Evolutionary conservation across 225 moss, liverwort and hornwort species (phyloP), one percentile per base, ranked within the genome.

Genomic region (Pseudisothecium myosuroides): DNA sequence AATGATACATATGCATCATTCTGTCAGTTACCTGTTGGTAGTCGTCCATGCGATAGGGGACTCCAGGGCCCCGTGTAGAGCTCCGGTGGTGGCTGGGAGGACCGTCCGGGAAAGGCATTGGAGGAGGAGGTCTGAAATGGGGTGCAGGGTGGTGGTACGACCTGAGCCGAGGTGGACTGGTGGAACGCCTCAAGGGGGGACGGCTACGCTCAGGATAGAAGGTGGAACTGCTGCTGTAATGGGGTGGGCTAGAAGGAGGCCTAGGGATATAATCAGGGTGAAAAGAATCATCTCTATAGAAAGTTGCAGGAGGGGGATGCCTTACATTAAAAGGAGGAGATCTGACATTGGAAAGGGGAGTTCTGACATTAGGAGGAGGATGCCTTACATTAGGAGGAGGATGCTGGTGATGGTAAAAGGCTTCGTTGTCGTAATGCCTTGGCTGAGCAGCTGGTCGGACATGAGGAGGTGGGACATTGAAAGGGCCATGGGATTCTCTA

Each of bases 161-260:
- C 73, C 90, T 86, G 56, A 86, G 85, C 28, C 90, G 89, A 19
- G 92, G 92, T 17, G 92, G 92, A 82, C 92, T 92, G 9, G 91
- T 92, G 76, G 92, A 89, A 68, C 39, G 90, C 83, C 90, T 62
- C 86, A 83, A 52, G 67, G 64, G 21, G 43, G 85, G 85, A 61
- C 78, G 82, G 24, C 67, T 85, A 11, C 65, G 82, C 66, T 89
- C 91, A 41, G 50, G 82, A 58, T 89, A 88, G 58, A 67, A 90
- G 23, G 29, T 17, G 76, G 71, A 82, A 43, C 20, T 24, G 83
- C 85, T 89, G 54, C 89, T 72, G 75, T 85, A 89, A 84, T 91
- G 91, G 11, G 91, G 93, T n/a, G 93, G 93, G 31, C 93, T 91
- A 34, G 86, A 85, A 18, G 91, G 90, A 74, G 50, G 79, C 29